Evolutionary conservation across 2,329 filamentous ascomycete species (phyloP).

Genomic region (Aspergillus candidus): DNA sequence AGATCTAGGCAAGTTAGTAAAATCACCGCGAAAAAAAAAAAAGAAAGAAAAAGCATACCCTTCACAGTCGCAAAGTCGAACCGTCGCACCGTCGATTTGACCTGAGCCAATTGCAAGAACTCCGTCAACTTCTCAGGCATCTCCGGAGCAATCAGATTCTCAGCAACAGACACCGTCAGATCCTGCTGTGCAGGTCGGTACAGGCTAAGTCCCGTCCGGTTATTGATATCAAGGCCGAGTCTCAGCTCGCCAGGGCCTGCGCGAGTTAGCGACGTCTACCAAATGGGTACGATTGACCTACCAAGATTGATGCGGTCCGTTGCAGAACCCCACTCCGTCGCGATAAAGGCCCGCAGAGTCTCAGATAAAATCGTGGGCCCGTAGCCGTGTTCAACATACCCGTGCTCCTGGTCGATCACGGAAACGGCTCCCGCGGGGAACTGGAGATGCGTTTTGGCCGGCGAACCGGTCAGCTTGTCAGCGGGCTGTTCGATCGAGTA

Average conservation of each 20-base stretch:
- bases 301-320: constrained; percentile 77
- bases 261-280: constrained; percentile 10
- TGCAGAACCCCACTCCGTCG: constrained; percentile 69
- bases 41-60: constrained; percentile 20
- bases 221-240: constrained; percentile 58
- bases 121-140: constrained; percentile 57
- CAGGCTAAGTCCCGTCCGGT: constrained; percentile 58
- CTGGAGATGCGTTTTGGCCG: constrained; percentile 28
- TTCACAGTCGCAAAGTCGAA: constrained; percentile 60
- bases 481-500: constrained; percentile 55
- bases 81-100: constrained; percentile 61
- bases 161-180: constrained; percentile 67
- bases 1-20: constrained; percentile 48
- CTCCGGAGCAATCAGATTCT: constrained; percentile 58
- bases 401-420: constrained; percentile 65
- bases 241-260: constrained; percentile 63
- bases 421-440: constrained; percentile 34
- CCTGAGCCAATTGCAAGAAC: constrained; percentile 54
- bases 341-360: constrained; percentile 65
- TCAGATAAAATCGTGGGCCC: constrained; percentile 69
- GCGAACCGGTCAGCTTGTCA: constrained; percentile 25
- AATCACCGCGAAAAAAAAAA: neutral
- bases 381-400: constrained; percentile 49
- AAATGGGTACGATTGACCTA: constrained; percentile 22
- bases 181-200: constrained; percentile 70